A percentile compares a stretch with the other conserved stretches of the same genome.
Evolutionary conservation across 1,139 yeast genomes (phyloP).

Genomic region (Kurtzmaniella quercitrusa): DNA sequence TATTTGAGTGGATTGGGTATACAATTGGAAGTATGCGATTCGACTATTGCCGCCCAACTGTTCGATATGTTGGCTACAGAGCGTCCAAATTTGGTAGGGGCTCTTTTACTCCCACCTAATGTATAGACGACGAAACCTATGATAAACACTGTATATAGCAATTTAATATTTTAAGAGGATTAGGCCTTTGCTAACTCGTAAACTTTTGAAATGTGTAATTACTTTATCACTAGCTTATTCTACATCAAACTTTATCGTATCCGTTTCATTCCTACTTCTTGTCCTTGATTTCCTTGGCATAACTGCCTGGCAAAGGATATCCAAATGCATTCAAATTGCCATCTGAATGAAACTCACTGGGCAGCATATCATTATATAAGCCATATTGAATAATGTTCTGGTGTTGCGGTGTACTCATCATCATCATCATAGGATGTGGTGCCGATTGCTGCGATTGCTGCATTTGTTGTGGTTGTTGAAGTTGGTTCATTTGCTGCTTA

Average conservation of each 20-base stretch:
- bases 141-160: not conserved
- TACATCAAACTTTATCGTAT: not conserved
- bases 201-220: not conserved
- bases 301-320: constrained; percentile 3
- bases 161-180: no score
- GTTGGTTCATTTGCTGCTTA: constrained; percentile 13
- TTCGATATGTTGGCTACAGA: constrained; percentile 79
- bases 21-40: constrained; percentile 64
- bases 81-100: constrained; percentile 68
- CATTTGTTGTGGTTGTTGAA: constrained; percentile 13
- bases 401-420: constrained; percentile 48
- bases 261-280: not conserved
- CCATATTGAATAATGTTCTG: constrained; percentile 14
- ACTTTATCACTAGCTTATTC: not conserved
- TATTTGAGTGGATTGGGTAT: constrained; percentile 57
- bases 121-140: constrained; percentile 23
- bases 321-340: constrained; percentile 4
- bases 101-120: constrained; percentile 68
- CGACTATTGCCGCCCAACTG: constrained; percentile 63
- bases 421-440: constrained; percentile 25
- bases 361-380: constrained; percentile 5
- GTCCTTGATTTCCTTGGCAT: not conserved
- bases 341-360: constrained; percentile 3
- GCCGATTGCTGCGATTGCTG: constrained; percentile 15
- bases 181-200: no score